Percentiles rank a stretch among this genome's conserved stretches.
These are phyloP conservation scores for Calvatia gigantea DNA, from an alignment of 768 basidiomycete species.

Conservation along the genomic window DNA sequence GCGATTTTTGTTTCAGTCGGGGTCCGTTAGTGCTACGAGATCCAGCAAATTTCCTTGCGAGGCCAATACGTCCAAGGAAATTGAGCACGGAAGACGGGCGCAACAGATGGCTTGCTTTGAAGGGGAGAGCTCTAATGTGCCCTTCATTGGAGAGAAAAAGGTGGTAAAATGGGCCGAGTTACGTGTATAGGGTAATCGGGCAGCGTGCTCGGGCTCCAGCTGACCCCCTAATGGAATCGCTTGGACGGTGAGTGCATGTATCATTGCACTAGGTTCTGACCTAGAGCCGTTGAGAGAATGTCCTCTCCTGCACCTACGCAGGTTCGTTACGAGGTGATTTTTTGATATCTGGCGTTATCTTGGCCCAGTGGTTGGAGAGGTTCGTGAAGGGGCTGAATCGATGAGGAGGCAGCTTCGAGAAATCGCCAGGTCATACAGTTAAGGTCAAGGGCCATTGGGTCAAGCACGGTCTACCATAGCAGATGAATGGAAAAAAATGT, in stretches of 20 bases:
- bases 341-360: not conserved
- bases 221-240: no score
- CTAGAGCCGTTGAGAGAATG: no score
- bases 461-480: not conserved
- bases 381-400: not conserved
- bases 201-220: not conserved
- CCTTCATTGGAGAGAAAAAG: not conserved
- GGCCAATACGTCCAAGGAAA: not conserved
- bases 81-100: not conserved
- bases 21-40: not conserved
- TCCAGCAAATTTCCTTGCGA: not conserved
- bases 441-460: not conserved
- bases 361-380: not conserved
- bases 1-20: not conserved
- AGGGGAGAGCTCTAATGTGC: not conserved
- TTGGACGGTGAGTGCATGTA: not conserved
- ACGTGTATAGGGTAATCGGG: not conserved
- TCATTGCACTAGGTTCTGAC: no score
- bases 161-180: not conserved
- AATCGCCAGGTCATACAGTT: not conserved
- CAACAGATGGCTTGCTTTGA: not conserved
- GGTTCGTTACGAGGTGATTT: no score
- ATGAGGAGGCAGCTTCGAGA: not conserved
- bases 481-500: no score
- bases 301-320: no score